Conservation (phyloP, 2,329 filamentous ascomycete species). For the Fusarium hostae region DNA sequence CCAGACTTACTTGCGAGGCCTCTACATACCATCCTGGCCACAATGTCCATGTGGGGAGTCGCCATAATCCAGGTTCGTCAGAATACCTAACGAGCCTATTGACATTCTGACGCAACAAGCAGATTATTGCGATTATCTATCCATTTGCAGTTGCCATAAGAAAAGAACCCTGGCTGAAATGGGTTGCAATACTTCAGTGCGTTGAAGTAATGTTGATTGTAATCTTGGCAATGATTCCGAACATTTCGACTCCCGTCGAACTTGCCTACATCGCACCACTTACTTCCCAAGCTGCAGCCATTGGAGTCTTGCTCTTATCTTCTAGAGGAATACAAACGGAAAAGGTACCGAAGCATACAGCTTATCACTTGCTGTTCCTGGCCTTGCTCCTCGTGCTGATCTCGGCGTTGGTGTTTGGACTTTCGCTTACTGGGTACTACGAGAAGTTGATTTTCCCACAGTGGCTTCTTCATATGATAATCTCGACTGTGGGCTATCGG, state of each 20-base stretch:
- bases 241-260: not conserved
- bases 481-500: not conserved
- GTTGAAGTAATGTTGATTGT: not conserved
- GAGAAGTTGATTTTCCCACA: not conserved
- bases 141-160: not conserved
- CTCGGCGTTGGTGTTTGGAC: not conserved
- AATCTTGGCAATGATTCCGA: not conserved
- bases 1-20: not conserved
- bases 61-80: not conserved
- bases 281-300: not conserved
- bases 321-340: not conserved
- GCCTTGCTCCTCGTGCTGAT: not conserved
- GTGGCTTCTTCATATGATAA: not conserved
- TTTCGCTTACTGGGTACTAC: not conserved
- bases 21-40: not conserved
- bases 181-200: not conserved
- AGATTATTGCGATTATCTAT: not conserved
- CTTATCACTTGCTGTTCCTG: not conserved
- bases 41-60: not conserved
- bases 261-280: not conserved
- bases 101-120: not conserved
- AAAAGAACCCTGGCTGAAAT: not conserved
- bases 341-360: not conserved
- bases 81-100: not conserved
- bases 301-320: not conserved